Base-by-base conservation (phyloP, 129 eudicot species). In the Chrysanthemum makinoi region DNA sequence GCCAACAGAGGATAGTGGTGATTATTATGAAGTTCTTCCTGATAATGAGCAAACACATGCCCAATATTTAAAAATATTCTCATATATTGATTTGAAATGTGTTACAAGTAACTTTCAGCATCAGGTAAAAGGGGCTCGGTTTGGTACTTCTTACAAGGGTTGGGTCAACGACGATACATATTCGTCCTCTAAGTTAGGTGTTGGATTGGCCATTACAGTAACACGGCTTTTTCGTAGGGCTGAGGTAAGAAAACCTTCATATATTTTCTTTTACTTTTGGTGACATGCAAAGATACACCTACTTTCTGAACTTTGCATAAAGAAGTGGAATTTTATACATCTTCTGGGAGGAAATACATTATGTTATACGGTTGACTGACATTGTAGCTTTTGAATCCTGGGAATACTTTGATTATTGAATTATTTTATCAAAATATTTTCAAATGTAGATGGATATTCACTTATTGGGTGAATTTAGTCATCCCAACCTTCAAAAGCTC, bases 131-230 rank as follows among this genome's bases (percentile, higher is more conserved):
- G 46, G 61, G 1, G 44, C 24, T 12, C 73, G 76, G 22, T 39
- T 19, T 49, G 83, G 75, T 28, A 20, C 2, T 28, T 66, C 52
- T 9, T 78, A 18, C 68, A 64, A 44, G 24, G 83, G 86, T 49
- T 65, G 78, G 78, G 43, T 83, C 0, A 14, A 69, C 7, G 70
- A 65, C 67, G 15, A 57, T 10, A 70, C 75, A 2, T 80, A 63
- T 20, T 35, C 75, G 39, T 66, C 74, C 2, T 78, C 77, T 5
- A 20, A 52, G 65, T 30, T 13, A 11, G 83, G 83, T 11, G 33
- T 47, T 30, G 77, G 86, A 65, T 47, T 78, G 66, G 53, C 74
- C 22, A 50, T 82, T 74, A 79, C 80, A 2, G 59, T 82, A 43
- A 78, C 57, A 30, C 58, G 51, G 61, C 18, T 69, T 12, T 18